phyloP scores from a whole-genome alignment of 352 stramenopile genomes.

The Pythium dissotocum region DNA sequence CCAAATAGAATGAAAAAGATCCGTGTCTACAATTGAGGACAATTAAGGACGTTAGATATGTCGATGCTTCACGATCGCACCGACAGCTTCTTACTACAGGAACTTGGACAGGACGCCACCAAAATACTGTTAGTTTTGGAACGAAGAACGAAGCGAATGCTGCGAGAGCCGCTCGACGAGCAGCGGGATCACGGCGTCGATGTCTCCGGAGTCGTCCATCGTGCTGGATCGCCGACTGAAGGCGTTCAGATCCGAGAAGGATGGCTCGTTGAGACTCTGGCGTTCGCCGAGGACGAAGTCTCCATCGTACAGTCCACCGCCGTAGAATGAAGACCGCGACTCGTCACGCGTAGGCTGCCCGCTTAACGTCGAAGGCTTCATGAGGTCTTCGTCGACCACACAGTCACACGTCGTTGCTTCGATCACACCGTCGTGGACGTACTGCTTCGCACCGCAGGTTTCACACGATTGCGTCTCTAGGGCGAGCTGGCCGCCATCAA shows the following conservation, averaged over 20 bases:
- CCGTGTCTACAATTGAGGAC: neutral
- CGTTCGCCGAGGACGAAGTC: conserved; percentile 10
- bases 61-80: neutral
- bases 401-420: conserved; percentile 49
- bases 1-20: neutral
- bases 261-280: conserved; percentile 8
- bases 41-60: neutral
- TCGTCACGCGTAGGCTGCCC: conserved; percentile 21
- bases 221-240: conserved; percentile 4
- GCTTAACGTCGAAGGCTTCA: conserved; percentile 18
- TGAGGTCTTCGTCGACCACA: conserved; percentile 24
- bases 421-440: conserved; percentile 41
- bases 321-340: conserved; percentile 21
- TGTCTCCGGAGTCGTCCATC: conserved; percentile 27
- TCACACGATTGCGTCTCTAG: conserved; percentile 40
- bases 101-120: neutral
- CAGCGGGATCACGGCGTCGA: conserved; percentile 30
- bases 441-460: conserved; percentile 47
- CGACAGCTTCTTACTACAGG: conserved; percentile 7
- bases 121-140: conserved; percentile 16
- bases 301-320: conserved; percentile 8
- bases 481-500: conserved; percentile 15
- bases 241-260: conserved; percentile 1
- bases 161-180: conserved; percentile 36
- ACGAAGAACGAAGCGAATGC: conserved; percentile 26